Evolutionary conservation across 1,284 basidiomycete genomes (phyloP).

Genomic region (Melanopsichium pennsylvanicum): DNA sequence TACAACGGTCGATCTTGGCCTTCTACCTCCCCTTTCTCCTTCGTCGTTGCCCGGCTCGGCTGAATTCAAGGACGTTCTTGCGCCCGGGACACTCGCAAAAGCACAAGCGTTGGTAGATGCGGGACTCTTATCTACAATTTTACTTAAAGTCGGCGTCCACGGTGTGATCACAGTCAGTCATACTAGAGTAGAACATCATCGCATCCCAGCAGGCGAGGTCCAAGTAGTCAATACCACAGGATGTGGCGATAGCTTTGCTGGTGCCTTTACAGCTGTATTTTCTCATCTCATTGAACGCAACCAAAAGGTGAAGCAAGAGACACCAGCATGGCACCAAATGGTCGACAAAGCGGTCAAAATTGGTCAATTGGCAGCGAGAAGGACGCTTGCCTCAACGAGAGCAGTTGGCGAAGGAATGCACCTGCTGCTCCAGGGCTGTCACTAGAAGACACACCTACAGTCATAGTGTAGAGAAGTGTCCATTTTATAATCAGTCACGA

Average conservation of each 20-base stretch:
- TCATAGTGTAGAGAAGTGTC: background rate
- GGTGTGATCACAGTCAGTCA: constrained; percentile 34
- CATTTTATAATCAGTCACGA: too few relatives aligned
- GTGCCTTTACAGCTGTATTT: constrained; percentile 49
- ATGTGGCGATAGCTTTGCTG: constrained; percentile 63
- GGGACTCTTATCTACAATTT: constrained; percentile 21
- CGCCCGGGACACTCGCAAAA: background rate
- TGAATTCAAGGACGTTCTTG: background rate
- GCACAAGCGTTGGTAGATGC: constrained; percentile 5
- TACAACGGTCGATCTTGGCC: constrained; percentile 3
- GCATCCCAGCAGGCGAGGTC: constrained; percentile 19
- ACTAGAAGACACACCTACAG: background rate
- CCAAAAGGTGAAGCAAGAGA: background rate
- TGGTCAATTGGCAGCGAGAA: constrained; percentile 36
- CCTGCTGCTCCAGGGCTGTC: constrained; percentile 6
- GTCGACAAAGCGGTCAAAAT: constrained; percentile 21
- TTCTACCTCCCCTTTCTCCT: background rate
- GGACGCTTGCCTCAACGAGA: constrained; percentile 20
- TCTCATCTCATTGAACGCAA: constrained; percentile 5
- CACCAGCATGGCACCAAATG: background rate
- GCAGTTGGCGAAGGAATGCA: constrained; percentile 36
- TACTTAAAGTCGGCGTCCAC: constrained; percentile 44
- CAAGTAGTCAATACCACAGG: constrained; percentile 56
- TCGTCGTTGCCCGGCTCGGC: background rate
- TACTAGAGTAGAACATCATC: constrained; percentile 19